Evolutionary conservation across 2,329 filamentous ascomycete genomes (phyloP).

Genomic region (Monosporascus sp.): DNA sequence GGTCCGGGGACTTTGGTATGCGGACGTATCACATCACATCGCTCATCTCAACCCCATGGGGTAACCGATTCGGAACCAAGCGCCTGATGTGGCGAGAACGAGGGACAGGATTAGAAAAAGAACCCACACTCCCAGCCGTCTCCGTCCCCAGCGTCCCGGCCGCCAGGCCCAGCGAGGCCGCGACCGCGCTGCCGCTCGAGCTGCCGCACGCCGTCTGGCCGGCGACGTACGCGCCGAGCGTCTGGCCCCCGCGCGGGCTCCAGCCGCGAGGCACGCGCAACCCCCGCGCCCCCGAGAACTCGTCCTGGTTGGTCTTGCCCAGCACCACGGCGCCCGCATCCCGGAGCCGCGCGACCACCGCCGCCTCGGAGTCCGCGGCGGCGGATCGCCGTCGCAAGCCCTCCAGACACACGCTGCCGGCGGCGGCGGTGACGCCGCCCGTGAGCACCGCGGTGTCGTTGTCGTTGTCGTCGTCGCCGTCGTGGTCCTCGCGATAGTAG

Average conservation of each 20-base stretch:
- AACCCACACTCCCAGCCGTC: slow-evolving; percentile 49
- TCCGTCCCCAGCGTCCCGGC: slow-evolving; percentile 58
- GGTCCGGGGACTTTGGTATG: no score
- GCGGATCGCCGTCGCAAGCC: background rate
- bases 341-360: slow-evolving; percentile 49
- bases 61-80: no score
- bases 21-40: no score
- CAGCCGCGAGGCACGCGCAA: slow-evolving; percentile 54
- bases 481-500: no score
- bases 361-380: slow-evolving; percentile 17
- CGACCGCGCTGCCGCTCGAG: slow-evolving; percentile 57
- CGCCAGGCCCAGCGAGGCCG: slow-evolving; percentile 54
- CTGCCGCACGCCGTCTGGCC: slow-evolving; percentile 58
- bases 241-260: slow-evolving; percentile 59
- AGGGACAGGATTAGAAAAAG: no score
- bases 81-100: no score
- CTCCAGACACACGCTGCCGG: slow-evolving; percentile 10
- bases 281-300: slow-evolving; percentile 56
- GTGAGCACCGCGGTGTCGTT: slow-evolving; percentile 3
- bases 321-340: slow-evolving; percentile 53
- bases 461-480: no score
- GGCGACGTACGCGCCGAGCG: slow-evolving; percentile 54
- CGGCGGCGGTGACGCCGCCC: slow-evolving; percentile 43
- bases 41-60: no score
- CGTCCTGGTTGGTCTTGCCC: slow-evolving; percentile 54